Evolutionary conservation across 148 eudicot genomes (phyloP), one percentile per base, ranked within the genome.

Genomic region (Arctostaphylos glauca): DNA sequence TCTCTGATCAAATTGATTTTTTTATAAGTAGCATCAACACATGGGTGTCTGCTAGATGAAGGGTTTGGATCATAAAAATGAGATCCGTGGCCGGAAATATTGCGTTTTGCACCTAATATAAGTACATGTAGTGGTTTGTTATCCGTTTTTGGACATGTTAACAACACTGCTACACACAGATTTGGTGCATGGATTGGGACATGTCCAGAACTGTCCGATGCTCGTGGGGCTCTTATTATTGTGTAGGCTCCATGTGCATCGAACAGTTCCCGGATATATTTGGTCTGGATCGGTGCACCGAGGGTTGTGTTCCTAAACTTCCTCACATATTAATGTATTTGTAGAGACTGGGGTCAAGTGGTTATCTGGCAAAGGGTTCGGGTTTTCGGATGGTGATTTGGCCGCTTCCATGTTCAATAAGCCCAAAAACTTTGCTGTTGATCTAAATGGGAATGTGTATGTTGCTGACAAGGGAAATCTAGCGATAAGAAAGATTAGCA

Each of bases 341-440:
- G 88, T 81, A 94, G 98, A 90, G 55, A 91, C 85, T 84, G 80
- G 56, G 70, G 46, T 90, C 41, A 86, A 87, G 81, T 87, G 47
- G 68, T 82, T 92, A 58, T 81, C 91, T 55, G 95, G 95, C 19
- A 88, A 86, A 58, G 88, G 89, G 21, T 38, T 66, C 21, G 88
- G 89, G 41, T 92, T 83, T 77, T 50, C 54, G 58, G 95, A 94
- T 84, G 98, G 98, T 62, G 91, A 88, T 49, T 82, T 88, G 83
- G 87, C 49, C 46, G 59, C 89, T 18, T 92, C 98, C 52, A 84
- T 8, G 86, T 92, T 92, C 80, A 79, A 87, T 44, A 89, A 88
- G 86, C 98, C 95, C 0, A 90, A 67, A 81, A 90, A 90, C 87
- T 91, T 94, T 88, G 90, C 95, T 3, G 90, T 94, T 74, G 98